These are phyloP conservation scores for Ottelia alismoides DNA, from an alignment of 106 monocot species.

Conservation along the genomic window DNA sequence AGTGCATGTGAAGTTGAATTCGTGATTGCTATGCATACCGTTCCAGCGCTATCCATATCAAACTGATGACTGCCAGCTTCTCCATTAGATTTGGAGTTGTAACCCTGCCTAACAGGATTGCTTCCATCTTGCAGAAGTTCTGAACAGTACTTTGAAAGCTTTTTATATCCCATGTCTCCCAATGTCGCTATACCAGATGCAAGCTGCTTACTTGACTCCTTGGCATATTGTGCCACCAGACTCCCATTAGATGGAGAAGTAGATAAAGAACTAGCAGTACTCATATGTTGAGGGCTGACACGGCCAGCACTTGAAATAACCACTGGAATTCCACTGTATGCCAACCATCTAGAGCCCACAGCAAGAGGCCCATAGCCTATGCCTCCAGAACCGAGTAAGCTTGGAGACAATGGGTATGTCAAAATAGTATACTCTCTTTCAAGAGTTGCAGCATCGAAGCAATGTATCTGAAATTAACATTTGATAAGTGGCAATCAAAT, in stretches of 20 bases:
- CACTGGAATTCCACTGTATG: slow-evolving; percentile 70
- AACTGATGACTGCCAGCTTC: slow-evolving; percentile 9
- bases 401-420: slow-evolving; percentile 35
- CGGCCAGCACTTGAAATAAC: slow-evolving; percentile 30
- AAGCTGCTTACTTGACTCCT: slow-evolving; percentile 84
- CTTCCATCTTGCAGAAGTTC: slow-evolving; percentile 47
- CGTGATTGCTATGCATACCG: slow-evolving; percentile 60
- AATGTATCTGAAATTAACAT: slow-evolving; percentile 96
- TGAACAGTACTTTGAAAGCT: slow-evolving; percentile 65
- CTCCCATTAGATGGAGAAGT: slow-evolving; percentile 39
- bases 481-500: too few relatives aligned
- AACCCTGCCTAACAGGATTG: slow-evolving; percentile 20
- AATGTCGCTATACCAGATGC: slow-evolving; percentile 64
- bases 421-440: slow-evolving; percentile 83
- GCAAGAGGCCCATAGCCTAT: slow-evolving; percentile 80
- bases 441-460: slow-evolving; percentile 74
- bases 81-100: slow-evolving; percentile 24
- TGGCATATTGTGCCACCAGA: slow-evolving; percentile 64
- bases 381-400: slow-evolving; percentile 28
- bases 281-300: slow-evolving; percentile 53
- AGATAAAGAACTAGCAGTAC: slow-evolving; percentile 8
- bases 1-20: too few relatives aligned
- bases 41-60: slow-evolving; percentile 51
- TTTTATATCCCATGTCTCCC: slow-evolving; percentile 85
- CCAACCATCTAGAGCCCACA: slow-evolving; percentile 79